Percentiles rank a stretch among this genome's conserved stretches.
Conservation (phyloP, 257 asterid species). For the Solanum medicagineum region DNA sequence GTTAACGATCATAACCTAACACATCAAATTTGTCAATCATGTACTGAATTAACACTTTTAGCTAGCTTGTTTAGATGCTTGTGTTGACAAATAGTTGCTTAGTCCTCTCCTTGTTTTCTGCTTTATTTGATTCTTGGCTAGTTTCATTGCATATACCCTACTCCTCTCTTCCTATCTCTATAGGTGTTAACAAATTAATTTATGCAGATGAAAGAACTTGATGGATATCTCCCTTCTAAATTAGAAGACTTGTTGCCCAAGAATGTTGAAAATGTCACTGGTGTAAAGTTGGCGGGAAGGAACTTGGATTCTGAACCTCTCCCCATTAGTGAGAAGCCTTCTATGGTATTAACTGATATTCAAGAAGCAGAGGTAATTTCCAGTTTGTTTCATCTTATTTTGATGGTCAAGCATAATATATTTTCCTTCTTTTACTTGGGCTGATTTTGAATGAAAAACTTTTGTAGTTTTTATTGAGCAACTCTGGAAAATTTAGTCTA, state of each 20-base stretch:
- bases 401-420: background rate
- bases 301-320: conserved; percentile 21
- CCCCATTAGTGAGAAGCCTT: conserved; percentile 7
- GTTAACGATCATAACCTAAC: background rate
- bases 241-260: conserved; percentile 39
- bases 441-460: background rate
- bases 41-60: background rate
- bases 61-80: background rate
- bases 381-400: background rate
- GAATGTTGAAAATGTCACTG: conserved; percentile 11
- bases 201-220: conserved; percentile 63
- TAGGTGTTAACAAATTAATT: background rate
- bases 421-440: background rate
- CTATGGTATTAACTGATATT: conserved; percentile 20
- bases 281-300: conserved; percentile 18
- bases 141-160: background rate
- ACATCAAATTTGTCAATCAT: background rate
- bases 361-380: conserved; percentile 31
- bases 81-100: background rate
- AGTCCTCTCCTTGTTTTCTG: background rate
- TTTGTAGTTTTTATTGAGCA: background rate
- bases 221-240: conserved; percentile 51
- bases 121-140: background rate
- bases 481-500: background rate
- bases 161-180: background rate